A percentile compares a stretch with the other conserved stretches of the same genome.
Conservation (phyloP, 352 stramenopile genomes). For the Thalassiosira exigua region DNA sequence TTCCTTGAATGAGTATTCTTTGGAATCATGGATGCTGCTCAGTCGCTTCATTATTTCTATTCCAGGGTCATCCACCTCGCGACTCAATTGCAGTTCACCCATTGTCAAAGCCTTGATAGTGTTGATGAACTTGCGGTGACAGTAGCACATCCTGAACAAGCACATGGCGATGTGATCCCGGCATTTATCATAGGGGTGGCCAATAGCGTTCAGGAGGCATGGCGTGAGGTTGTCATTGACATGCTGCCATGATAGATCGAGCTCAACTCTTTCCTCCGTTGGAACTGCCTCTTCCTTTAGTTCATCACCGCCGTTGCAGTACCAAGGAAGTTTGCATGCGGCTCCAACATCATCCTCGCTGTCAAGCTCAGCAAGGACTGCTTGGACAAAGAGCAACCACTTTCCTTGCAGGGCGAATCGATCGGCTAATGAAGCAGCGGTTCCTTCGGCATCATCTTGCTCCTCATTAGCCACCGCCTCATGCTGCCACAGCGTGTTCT, state of each 20-base stretch:
- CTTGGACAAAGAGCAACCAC: slow-evolving; percentile 56
- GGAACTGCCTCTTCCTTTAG: slow-evolving; percentile 9
- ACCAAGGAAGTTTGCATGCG: slow-evolving; percentile 44
- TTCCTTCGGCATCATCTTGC: slow-evolving; percentile 19
- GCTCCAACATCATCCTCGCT: slow-evolving; percentile 54
- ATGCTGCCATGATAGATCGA: slow-evolving; percentile 71
- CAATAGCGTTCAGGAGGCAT: slow-evolving; percentile 70
- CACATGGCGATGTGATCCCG: slow-evolving; percentile 81
- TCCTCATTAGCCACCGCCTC: slow-evolving; percentile 22
- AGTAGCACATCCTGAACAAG: slow-evolving; percentile 83
- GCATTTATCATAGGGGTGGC: slow-evolving; percentile 84
- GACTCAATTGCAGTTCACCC: slow-evolving; percentile 9
- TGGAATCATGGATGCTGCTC: slow-evolving; percentile 41
- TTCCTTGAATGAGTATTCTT: slow-evolving; percentile 69
- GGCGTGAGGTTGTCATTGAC: slow-evolving; percentile 71
- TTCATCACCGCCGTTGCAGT: slow-evolving; percentile 8
- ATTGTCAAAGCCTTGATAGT: slow-evolving; percentile 40
- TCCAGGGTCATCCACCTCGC: slow-evolving; percentile 51
- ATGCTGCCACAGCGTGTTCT: slow-evolving; percentile 61
- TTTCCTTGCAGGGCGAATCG: slow-evolving; percentile 66
- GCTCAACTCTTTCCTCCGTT: slow-evolving; percentile 31
- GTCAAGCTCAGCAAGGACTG: slow-evolving; percentile 60
- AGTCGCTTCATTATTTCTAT: slow-evolving; percentile 74
- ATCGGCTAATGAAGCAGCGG: slow-evolving; percentile 31
- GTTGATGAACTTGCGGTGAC: slow-evolving; percentile 72